phyloP scores from a whole-genome alignment of 2,329 filamentous ascomycete genomes.

The Cladophialophora bantiana region DNA sequence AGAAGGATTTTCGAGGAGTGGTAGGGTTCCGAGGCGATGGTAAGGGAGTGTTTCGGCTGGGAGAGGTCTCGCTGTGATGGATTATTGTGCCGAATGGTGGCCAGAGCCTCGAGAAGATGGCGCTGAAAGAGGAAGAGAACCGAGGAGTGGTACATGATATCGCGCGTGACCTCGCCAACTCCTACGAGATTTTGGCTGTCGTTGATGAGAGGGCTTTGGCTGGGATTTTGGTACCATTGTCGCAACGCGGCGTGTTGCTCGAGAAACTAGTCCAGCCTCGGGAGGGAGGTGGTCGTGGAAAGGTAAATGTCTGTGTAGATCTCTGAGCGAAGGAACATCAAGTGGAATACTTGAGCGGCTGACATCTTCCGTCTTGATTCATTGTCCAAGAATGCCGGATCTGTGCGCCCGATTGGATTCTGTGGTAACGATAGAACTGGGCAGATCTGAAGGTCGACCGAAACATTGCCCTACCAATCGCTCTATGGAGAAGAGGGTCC shows the following conservation, averaged over 20 bases:
- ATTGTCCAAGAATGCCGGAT: constrained; percentile 9
- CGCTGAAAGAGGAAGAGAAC: constrained; percentile 20
- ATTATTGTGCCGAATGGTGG: constrained; percentile 4
- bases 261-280: constrained; percentile 5
- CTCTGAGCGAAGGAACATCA: constrained; percentile 16
- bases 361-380: constrained; percentile 8
- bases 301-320: constrained; percentile 15
- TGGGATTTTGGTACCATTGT: constrained; percentile 18
- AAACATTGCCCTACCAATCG: constrained; percentile 19
- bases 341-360: constrained; percentile 12
- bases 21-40: constrained; percentile 9
- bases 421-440: constrained; percentile 18
- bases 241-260: constrained; percentile 4
- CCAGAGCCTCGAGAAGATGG: constrained; percentile 15
- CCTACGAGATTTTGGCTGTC: neutral
- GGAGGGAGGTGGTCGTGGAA: neutral
- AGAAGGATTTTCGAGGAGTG: constrained; percentile 12
- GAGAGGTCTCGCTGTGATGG: neutral
- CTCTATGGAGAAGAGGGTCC: constrained; percentile 21
- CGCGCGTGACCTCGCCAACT: constrained; percentile 13
- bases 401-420: constrained; percentile 8
- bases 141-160: constrained; percentile 17
- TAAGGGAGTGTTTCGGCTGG: neutral
- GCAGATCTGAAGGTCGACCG: constrained; percentile 20
- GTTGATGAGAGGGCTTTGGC: constrained; percentile 3